phyloP scores from a whole-genome alignment of 2,329 filamentous ascomycete genomes.

The Fusarium bactridioides region DNA sequence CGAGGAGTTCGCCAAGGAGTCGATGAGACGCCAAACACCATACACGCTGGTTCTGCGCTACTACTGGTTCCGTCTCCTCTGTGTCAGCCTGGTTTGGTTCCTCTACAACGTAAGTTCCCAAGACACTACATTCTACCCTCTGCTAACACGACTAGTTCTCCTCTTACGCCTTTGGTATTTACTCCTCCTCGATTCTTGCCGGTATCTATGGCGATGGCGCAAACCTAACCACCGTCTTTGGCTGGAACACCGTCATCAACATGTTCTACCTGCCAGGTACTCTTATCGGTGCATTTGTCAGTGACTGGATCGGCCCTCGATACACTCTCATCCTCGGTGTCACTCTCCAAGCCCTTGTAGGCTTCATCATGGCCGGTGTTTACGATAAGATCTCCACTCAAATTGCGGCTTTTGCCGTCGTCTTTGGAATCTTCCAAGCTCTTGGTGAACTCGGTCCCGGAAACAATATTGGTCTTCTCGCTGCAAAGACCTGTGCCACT shows the following conservation, averaged over 20 bases:
- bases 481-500: conserved; percentile 87
- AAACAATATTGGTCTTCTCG: conserved; percentile 88
- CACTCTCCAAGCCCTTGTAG: conserved; percentile 75
- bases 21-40: conserved; percentile 69
- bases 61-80: conserved; percentile 76
- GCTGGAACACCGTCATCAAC: conserved; percentile 90
- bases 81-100: conserved; percentile 83
- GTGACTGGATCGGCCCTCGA: conserved; percentile 81
- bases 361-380: conserved; percentile 87
- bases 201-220: conserved; percentile 67
- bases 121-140: fast-evolving
- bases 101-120: conserved; percentile 70
- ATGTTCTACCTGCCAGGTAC: conserved; percentile 89
- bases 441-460: conserved; percentile 74
- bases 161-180: conserved; percentile 85
- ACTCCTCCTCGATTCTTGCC: conserved; percentile 76
- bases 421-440: conserved; percentile 50
- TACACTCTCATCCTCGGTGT: conserved; percentile 78
- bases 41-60: conserved; percentile 66
- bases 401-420: conserved; percentile 49
- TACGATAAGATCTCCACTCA: conserved; percentile 73
- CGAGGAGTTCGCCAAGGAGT: conserved; percentile 76
- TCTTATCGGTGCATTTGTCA: conserved; percentile 76
- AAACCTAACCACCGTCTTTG: conserved; percentile 79
- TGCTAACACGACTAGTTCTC: conserved; percentile 64